Base-by-base conservation (phyloP, 495 filamentous ascomycete genomes). In the Aspergillus saccharolyticus region DNA sequence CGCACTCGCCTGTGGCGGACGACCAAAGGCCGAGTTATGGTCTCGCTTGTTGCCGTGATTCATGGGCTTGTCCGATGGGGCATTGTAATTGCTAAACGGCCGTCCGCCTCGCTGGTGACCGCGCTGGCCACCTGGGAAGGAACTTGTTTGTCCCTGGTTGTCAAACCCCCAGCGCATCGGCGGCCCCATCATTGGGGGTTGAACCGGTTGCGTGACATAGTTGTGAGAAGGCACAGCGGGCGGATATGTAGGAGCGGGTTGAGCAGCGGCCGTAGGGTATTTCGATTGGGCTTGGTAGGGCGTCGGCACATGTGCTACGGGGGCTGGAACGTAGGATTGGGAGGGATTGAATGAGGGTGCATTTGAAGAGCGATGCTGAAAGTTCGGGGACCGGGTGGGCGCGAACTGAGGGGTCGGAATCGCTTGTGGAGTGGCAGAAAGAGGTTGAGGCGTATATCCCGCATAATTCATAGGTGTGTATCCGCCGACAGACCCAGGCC, bases 161-260 rank as follows among this genome's bases (percentile, higher is more conserved):
- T 84, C 82, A 66, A 81, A 80, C 3, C 82, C 80, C 73, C 84
- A 82, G 25, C 77, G 78, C 58, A 85, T 78, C 0, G 81, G 81
- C 33, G 81, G 78, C 1, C 78, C 81, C 77, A 86, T 82, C 54
- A 84, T 66, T 45, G 78, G 73, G 16, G 77, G 72, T 58, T 78
- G 79, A 52, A 68, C 64, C 19, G 67, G 42, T 4, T 55, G 63
- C 1, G 64, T 55, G 5, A 30, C 45, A 63, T 67, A 68, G 16
- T 70, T 70, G 18, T 65, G 57, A 33, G 60, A 48, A 20, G 67
- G 56, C 12, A 65, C 30, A 39, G 49, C 61, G 10, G 71, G 39
- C 48, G 67, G 52, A 52, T 71, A 75, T 19, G 60, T 17, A 19
- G 68, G 62, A 15, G 67, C 47, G 44, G 62, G 50, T 51, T 66